A percentile compares a stretch with the other conserved stretches of the same genome.
These are phyloP conservation scores for Saccharomyces hybrid DNA, from an alignment of 1,139 yeast genomes.

Conservation along the genomic window DNA sequence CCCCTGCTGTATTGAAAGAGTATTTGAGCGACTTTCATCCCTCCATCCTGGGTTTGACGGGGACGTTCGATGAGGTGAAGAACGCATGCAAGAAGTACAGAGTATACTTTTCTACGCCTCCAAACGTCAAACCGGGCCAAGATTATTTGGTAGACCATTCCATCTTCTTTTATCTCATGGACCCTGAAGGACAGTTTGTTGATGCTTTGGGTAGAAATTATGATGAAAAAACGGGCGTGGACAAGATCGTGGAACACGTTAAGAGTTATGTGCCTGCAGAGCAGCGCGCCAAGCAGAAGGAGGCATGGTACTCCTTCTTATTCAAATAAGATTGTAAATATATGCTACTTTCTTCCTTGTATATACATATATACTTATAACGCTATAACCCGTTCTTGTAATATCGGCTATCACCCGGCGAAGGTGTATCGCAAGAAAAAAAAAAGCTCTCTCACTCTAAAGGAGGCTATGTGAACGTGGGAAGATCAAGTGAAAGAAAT, in stretches of 20 bases:
- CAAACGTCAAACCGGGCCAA: slow-evolving; percentile 87
- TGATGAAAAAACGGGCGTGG: slow-evolving; percentile 69
- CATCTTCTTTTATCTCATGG: slow-evolving; percentile 93
- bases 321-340: slow-evolving; percentile 29
- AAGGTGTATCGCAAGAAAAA: neutral
- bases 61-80: slow-evolving; percentile 79
- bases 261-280: slow-evolving; percentile 66
- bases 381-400: neutral
- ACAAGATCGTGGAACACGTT: slow-evolving; percentile 67
- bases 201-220: slow-evolving; percentile 93
- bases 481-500: neutral
- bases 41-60: slow-evolving; percentile 84
- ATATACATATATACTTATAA: neutral
- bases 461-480: neutral
- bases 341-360: neutral
- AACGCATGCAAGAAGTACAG: slow-evolving; percentile 80
- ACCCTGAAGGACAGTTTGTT: slow-evolving; percentile 89
- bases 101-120: slow-evolving; percentile 94
- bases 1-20: slow-evolving; percentile 74
- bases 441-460: neutral
- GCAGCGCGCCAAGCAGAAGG: slow-evolving; percentile 52
- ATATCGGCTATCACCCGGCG: neutral
- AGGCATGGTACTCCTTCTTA: slow-evolving; percentile 48
- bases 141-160: slow-evolving; percentile 96
- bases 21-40: slow-evolving; percentile 86